Base-by-base conservation (phyloP, 148 eudicot genomes). In the Rhododendron williamsianum region DNA sequence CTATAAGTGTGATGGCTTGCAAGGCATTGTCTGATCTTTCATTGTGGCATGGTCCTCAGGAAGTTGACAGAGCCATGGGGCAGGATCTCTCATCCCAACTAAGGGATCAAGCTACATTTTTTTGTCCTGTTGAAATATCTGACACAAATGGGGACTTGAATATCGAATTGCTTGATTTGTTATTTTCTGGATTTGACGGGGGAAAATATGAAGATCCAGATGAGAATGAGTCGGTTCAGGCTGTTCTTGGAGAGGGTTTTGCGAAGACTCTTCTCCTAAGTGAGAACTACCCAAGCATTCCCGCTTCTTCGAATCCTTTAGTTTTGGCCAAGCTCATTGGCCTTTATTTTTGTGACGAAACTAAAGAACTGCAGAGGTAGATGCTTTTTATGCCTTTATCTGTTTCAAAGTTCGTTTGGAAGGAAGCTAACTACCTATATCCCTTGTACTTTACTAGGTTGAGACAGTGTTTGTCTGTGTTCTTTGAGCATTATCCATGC, bases 401-500 rank as follows among this genome's bases (percentile, higher is more conserved):
- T 84, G 67, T 45, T 85, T 85, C 52, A 72, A 23, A 16, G n/a
- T 60, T 56, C 83, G 58, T 45, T 9, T 45, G 13, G 71, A 87
- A 54, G 1, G 23, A 27, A 60, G 27, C 10, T 30, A 43, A 65
- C 43, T 71, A 52, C 58, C 76, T 30, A 11, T 35, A 23, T 87
- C 9, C 54, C 76, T 19, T 82, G 67, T 77, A 51, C 69, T 52
- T 84, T 49, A 78, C 58, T 86, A 97, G 99, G 93, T 89, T 97
- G 85, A 94, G 92, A 84, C 99, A 97, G 87, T 93, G 98, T 85
- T 88, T 97, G 82, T 95, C 98, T 1, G 99, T 97, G 85, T 95
- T 95, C 88, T 97, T 97, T 89, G 98, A 97, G 95, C 98, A 94
- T 90, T 97, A 94, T 87, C 95, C 99, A 88, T 92, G 93, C 78